These are phyloP conservation scores for Cyberlindnera subsufficiens DNA, from an alignment of 805 yeast genomes.

Conservation along the genomic window DNA sequence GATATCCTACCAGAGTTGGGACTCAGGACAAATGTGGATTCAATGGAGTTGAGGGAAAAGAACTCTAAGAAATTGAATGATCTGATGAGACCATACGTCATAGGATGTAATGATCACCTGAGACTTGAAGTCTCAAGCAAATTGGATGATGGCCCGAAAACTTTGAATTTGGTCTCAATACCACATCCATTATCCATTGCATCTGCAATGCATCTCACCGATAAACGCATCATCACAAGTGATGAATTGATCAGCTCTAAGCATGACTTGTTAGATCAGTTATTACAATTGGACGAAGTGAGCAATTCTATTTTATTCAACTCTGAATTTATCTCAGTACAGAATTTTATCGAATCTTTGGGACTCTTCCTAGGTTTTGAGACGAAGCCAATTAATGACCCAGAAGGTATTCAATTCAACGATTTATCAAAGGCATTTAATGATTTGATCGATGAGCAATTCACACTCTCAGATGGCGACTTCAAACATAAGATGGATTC, in stretches of 20 bases:
- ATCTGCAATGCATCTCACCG: slow-evolving; percentile 9
- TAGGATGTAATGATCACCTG: slow-evolving; percentile 1
- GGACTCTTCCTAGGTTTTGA: slow-evolving; percentile 9
- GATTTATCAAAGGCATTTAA: slow-evolving; percentile 10
- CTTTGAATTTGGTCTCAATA: slow-evolving; percentile 10
- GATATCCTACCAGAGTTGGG: slow-evolving; percentile 9
- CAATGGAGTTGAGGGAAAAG: slow-evolving; percentile 1
- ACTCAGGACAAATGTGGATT: slow-evolving; percentile 4
- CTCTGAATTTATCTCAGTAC: slow-evolving; percentile 9
- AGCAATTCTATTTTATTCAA: slow-evolving; percentile 4
- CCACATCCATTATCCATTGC: slow-evolving; percentile 17
- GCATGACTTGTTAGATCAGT: neutral
- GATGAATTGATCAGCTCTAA: slow-evolving; percentile 1
- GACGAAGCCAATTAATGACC: slow-evolving; percentile 4
- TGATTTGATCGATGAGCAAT: slow-evolving; percentile 5
- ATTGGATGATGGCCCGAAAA: neutral
- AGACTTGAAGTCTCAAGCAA: neutral
- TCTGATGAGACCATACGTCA: slow-evolving; percentile 1
- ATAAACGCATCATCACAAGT: slow-evolving; percentile 6
- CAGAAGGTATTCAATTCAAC: slow-evolving; percentile 5
- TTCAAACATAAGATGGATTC: slow-evolving; percentile 13
- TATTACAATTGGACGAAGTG: neutral
- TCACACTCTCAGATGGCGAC: slow-evolving; percentile 13
- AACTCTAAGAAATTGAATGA: slow-evolving; percentile 5
- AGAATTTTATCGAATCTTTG: slow-evolving; percentile 4